A percentile compares a stretch with the other conserved stretches of the same genome.
These are phyloP conservation scores for Metschnikowia lunata DNA, from an alignment of 805 yeast genomes.

Conservation along the genomic window DNA sequence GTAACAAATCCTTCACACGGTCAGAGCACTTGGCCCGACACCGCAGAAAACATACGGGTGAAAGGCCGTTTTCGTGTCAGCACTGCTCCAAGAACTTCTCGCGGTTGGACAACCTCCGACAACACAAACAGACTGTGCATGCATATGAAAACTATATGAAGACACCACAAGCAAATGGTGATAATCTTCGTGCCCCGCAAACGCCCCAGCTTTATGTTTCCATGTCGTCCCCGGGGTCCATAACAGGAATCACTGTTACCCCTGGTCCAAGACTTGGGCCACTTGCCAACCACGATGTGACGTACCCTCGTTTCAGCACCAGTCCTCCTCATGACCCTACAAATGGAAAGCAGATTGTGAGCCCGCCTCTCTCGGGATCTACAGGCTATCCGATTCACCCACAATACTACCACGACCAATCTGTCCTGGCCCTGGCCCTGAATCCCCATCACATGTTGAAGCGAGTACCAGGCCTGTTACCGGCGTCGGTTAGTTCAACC, in stretches of 20 bases:
- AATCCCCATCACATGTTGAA: background rate
- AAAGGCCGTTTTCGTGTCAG: slow-evolving; percentile 84
- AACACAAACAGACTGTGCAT: slow-evolving; percentile 76
- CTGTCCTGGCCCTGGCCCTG: background rate
- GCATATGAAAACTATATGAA: slow-evolving; percentile 32
- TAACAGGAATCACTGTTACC: too few species aligned
- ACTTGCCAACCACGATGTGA: background rate
- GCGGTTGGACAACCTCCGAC: slow-evolving; percentile 82
- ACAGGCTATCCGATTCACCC: background rate
- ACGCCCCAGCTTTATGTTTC: background rate
- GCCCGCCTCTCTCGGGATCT: slow-evolving; percentile 8
- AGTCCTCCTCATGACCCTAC: background rate
- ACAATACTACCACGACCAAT: background rate
- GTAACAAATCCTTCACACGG: slow-evolving; percentile 84
- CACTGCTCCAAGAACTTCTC: slow-evolving; percentile 77
- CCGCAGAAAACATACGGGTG: slow-evolving; percentile 91
- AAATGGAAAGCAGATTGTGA: background rate
- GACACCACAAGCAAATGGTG: background rate
- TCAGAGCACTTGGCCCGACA: slow-evolving; percentile 92
- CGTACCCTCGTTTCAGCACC: background rate
- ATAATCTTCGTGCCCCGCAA: background rate
- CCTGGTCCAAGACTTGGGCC: background rate
- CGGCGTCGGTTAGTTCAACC: background rate
- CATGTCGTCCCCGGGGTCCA: background rate
- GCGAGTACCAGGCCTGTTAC: background rate